Percentiles rank a stretch among this genome's conserved stretches.
These are phyloP conservation scores for Gillenia trifoliata DNA, from an alignment of 306 rosid genomes.

Conservation along the genomic window DNA sequence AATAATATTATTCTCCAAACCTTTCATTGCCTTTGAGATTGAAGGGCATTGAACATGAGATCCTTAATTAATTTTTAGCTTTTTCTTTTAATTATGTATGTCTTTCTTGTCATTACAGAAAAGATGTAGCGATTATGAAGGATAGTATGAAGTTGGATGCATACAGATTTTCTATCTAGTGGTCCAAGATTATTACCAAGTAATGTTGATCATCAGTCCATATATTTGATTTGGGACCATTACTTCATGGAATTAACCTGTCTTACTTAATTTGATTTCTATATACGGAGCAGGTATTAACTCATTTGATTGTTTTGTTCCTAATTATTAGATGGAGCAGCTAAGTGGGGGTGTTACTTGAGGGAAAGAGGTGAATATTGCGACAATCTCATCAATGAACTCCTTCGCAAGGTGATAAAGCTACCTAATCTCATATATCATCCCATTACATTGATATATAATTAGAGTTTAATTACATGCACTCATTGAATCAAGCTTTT, in stretches of 20 bases:
- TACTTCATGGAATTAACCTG: not conserved
- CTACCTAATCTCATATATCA: too few relatives aligned
- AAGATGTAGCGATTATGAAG: slow-evolving; percentile 56
- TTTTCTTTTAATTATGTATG: not conserved
- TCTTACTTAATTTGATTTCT: not conserved
- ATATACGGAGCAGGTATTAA: not conserved
- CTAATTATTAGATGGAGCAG: slow-evolving; percentile 34
- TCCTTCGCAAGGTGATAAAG: slow-evolving; percentile 35
- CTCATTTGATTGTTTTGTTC: not conserved
- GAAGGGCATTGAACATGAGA: too few relatives aligned
- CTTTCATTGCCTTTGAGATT: too few relatives aligned
- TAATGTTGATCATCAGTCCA: slow-evolving; percentile 11
- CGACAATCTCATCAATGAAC: slow-evolving; percentile 51
- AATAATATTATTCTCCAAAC: too few relatives aligned
- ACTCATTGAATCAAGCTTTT: not conserved
- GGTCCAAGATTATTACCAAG: slow-evolving; percentile 71
- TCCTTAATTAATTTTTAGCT: not conserved
- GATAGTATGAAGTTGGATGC: slow-evolving; percentile 53
- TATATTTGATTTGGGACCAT: not conserved
- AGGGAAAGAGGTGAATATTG: slow-evolving; percentile 43
- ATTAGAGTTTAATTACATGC: not conserved
- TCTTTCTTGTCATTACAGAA: slow-evolving; percentile 23
- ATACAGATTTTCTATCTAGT: slow-evolving; percentile 61
- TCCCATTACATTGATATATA: too few relatives aligned
- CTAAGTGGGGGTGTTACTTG: slow-evolving; percentile 53